phyloP scores from a whole-genome alignment of 2,329 filamentous ascomycete genomes.

The Apiospora arundinis region DNA sequence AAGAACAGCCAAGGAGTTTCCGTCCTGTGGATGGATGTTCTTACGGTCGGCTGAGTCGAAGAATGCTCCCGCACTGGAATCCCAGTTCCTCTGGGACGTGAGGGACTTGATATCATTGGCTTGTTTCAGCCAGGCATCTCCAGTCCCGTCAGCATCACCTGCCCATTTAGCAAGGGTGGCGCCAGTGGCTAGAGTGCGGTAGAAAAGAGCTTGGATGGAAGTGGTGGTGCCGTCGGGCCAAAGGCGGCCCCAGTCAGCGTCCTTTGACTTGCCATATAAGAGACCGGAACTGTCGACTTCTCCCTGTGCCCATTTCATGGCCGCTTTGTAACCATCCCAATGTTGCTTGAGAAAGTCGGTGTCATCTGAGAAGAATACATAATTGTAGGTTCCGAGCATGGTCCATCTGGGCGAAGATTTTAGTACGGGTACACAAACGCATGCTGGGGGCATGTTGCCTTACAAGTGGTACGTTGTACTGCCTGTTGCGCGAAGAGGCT shows the following conservation, averaged over 20 bases:
- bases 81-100: conserved; percentile 57
- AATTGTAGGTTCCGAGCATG: conserved; percentile 64
- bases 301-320: conserved; percentile 44
- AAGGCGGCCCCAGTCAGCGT: conserved; percentile 38
- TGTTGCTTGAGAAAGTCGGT: conserved; percentile 51
- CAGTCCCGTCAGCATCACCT: conserved; percentile 46
- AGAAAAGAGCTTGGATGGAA: conserved; percentile 45
- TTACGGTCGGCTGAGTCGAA: conserved; percentile 46
- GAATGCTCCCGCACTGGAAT: conserved; percentile 55
- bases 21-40: conserved; percentile 64
- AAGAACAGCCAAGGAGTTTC: conserved; percentile 61
- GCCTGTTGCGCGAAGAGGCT: conserved; percentile 32
- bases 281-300: conserved; percentile 34
- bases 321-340: conserved; percentile 55
- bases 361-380: conserved; percentile 62
- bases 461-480: conserved; percentile 41
- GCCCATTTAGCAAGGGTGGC: conserved; percentile 56
- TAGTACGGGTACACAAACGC: conserved; percentile 12
- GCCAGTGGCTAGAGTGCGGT: conserved; percentile 60
- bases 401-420: conserved; percentile 40
- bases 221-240: conserved; percentile 32
- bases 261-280: conserved; percentile 31
- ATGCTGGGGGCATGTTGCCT: conserved; percentile 25
- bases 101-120: conserved; percentile 49
- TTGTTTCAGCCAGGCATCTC: conserved; percentile 46